A percentile compares a stretch with the other conserved stretches of the same genome.
Evolutionary conservation across 2,329 filamentous ascomycete genomes (phyloP).

Genomic region (Dothistroma pini): DNA sequence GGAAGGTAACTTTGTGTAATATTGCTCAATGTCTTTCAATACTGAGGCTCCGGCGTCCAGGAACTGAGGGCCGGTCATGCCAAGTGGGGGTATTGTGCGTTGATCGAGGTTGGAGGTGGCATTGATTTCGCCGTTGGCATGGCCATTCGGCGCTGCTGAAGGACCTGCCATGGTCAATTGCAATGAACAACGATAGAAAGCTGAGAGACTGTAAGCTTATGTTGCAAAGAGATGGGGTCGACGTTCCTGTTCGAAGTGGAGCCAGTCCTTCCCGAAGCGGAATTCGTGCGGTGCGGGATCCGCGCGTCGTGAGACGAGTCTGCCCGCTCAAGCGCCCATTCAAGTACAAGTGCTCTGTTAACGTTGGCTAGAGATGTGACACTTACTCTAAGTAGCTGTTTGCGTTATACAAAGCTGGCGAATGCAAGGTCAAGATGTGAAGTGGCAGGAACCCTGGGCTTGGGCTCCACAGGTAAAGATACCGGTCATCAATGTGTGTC

Average conservation of each 20-base stretch:
- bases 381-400: too few relatives aligned
- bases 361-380: not conserved
- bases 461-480: not conserved
- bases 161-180: not conserved
- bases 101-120: conserved; percentile 21
- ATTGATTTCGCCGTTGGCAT: not conserved
- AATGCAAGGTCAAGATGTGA: not conserved
- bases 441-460: not conserved
- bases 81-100: conserved; percentile 33
- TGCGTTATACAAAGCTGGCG: not conserved
- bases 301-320: too few relatives aligned
- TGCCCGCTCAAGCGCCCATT: not conserved
- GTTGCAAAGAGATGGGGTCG: too few relatives aligned
- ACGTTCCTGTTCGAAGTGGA: too few relatives aligned
- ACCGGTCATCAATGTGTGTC: not conserved
- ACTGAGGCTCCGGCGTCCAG: conserved; percentile 70
- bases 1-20: conserved; percentile 71
- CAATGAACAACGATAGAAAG: not conserved
- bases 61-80: conserved; percentile 79
- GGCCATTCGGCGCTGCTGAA: conserved; percentile 9
- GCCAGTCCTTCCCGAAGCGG: too few relatives aligned
- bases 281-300: too few relatives aligned
- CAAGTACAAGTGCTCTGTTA: not conserved
- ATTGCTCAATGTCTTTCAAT: conserved; percentile 80
- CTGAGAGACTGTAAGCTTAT: too few relatives aligned